Evolutionary conservation across 768 basidiomycete genomes (phyloP).

Genomic region (Holtermannia corniformis): DNA sequence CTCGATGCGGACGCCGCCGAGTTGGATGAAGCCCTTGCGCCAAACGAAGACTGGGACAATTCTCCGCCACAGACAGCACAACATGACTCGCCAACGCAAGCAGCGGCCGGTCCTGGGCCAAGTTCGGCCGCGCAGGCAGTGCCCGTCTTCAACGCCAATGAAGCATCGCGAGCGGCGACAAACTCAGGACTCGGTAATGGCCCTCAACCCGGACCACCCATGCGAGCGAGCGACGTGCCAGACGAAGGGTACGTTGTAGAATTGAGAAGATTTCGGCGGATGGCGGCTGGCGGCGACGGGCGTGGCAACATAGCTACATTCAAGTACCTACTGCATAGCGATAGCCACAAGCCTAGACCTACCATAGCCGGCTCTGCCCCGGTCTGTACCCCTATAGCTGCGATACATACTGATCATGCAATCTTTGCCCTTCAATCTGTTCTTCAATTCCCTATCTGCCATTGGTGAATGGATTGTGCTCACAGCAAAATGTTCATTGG

Average conservation of each 20-base stretch:
- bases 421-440: background rate
- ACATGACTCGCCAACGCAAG: too few relatives aligned
- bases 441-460: too few relatives aligned
- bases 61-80: too few relatives aligned
- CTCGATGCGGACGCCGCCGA: background rate
- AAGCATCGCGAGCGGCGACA: background rate
- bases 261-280: too few relatives aligned
- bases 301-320: background rate
- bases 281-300: too few relatives aligned
- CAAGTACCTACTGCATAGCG: background rate
- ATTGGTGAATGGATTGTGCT: background rate
- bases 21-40: too few relatives aligned
- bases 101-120: too few relatives aligned
- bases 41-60: too few relatives aligned
- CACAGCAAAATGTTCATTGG: conserved; percentile 99
- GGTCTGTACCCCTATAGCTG: background rate
- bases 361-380: background rate
- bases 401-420: background rate
- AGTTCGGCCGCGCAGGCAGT: background rate
- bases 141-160: background rate
- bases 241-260: background rate
- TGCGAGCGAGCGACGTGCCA: background rate
- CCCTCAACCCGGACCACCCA: background rate
- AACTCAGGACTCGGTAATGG: background rate
- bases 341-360: background rate